Conservation (phyloP, 208 protist genomes). For the Balamuthia mandrillaris region DNA sequence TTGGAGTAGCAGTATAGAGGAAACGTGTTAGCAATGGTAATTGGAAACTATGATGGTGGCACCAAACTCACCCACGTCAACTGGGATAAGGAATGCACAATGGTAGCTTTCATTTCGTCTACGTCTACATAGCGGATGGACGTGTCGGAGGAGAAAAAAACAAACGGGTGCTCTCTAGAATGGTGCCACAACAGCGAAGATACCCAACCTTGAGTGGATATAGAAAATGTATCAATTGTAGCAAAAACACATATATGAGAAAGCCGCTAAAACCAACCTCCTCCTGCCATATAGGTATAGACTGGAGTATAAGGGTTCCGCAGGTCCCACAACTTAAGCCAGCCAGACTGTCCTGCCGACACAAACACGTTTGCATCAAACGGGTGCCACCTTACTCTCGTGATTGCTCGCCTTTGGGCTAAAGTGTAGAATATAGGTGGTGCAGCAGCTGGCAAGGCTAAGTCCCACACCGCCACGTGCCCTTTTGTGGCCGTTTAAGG, state of each 20-base stretch:
- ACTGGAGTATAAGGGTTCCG: background rate
- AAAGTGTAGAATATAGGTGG: background rate
- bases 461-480: slow-evolving; percentile 21
- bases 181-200: no score
- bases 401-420: background rate
- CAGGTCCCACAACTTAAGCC: slow-evolving; percentile 22
- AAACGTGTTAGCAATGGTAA: no score
- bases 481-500: background rate
- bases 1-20: no score
- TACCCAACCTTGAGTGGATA: no score
- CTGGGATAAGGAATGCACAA: no score
- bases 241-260: background rate
- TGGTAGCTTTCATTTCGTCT: no score
- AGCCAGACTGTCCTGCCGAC: background rate
- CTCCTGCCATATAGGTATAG: slow-evolving; percentile 28
- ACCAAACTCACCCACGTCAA: no score
- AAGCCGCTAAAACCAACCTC: background rate
- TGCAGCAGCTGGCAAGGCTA: background rate
- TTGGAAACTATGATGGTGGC: no score
- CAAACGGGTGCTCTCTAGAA: no score
- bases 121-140: no score
- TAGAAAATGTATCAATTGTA: no score
- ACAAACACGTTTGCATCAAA: background rate
- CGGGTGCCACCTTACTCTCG: slow-evolving; percentile 1
- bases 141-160: no score